Conservation (phyloP, 163 green algal species). For the Scenedesmus sp. region DNA sequence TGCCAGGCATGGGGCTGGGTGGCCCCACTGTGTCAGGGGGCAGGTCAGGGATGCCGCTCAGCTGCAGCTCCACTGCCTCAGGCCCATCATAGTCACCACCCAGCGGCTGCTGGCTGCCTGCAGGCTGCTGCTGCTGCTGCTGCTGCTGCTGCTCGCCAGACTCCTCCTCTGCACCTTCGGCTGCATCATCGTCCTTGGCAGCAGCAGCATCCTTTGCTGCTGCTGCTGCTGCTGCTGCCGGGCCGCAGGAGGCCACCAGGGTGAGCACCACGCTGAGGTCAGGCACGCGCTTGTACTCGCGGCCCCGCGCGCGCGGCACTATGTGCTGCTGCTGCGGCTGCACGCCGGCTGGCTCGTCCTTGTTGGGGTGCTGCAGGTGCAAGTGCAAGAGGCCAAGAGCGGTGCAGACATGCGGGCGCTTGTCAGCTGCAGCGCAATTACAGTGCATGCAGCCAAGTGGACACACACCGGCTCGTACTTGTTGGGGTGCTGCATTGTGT, state of each 20-base stretch:
- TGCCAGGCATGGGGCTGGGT: not conserved
- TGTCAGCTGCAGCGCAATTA: not conserved
- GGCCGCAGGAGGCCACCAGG: not conserved
- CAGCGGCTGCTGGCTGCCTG: not conserved
- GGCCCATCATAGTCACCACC: constrained; percentile 48
- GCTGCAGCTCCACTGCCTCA: not conserved
- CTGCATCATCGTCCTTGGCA: not conserved
- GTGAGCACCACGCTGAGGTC: constrained; percentile 36
- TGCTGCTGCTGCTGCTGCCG: constrained; percentile 11
- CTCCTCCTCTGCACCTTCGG: not conserved
- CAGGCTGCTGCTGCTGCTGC: constrained; percentile 1
- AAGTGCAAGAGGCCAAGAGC: not conserved
- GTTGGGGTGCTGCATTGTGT: no score
- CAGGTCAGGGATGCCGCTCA: constrained; percentile 43
- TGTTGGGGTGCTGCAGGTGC: constrained; percentile 32
- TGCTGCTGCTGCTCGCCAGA: constrained; percentile 7
- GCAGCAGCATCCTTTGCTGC: not conserved
- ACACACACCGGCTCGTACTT: not conserved
- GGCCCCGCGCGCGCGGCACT: constrained; percentile 12
- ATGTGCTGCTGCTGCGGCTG: constrained; percentile 12
- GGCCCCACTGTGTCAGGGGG: constrained; percentile 23
- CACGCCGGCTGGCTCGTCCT: not conserved
- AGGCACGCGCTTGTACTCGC: constrained; percentile 34
- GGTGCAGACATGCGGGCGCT: not conserved
- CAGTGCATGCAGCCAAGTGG: not conserved